phyloP scores from a whole-genome alignment of 2,329 filamentous ascomycete genomes.

The Colletotrichum sp. region DNA sequence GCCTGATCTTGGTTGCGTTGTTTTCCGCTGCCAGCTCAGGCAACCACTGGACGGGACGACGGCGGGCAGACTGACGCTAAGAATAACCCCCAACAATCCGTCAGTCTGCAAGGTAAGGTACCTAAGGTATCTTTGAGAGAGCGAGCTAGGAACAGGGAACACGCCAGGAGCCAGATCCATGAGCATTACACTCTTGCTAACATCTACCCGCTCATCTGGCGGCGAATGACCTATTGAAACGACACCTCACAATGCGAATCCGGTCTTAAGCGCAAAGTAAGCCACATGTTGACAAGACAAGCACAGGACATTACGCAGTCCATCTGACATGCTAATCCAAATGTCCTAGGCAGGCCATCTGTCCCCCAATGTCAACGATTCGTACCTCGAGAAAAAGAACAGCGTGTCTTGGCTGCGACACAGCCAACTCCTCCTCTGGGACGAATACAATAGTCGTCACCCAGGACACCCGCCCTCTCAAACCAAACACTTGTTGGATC shows the following conservation, averaged over 20 bases:
- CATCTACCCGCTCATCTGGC: neutral
- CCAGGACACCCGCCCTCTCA: neutral
- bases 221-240: neutral
- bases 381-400: neutral
- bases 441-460: neutral
- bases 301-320: neutral
- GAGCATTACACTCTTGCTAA: neutral
- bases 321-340: neutral
- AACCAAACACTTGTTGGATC: neutral
- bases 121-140: neutral
- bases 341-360: neutral
- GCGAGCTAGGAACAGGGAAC: neutral
- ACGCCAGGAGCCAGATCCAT: neutral
- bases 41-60: neutral
- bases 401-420: neutral
- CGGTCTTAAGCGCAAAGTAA: slow-evolving; percentile 6
- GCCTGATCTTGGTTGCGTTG: neutral
- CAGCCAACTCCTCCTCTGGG: neutral
- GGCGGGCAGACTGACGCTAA: neutral
- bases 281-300: neutral
- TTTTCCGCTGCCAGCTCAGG: neutral
- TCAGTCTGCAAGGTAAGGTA: neutral
- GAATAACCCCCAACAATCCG: neutral
- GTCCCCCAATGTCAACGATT: neutral
- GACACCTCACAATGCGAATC: neutral